Evolutionary conservation across 352 stramenopile genomes (phyloP), one percentile per base, ranked within the genome.

Genomic region (Aphanomyces invadans): DNA sequence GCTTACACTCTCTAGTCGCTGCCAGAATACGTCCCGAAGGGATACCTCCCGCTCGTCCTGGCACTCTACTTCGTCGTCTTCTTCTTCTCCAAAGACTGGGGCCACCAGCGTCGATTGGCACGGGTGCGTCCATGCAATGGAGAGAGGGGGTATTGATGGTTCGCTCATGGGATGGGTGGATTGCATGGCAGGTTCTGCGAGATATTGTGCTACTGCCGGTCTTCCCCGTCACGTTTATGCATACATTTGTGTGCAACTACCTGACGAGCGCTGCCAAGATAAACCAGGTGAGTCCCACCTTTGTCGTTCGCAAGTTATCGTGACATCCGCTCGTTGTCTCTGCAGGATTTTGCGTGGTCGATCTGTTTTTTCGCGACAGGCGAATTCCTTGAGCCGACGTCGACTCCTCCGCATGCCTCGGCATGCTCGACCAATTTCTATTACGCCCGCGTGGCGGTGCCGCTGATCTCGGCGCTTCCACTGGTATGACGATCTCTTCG

Each of bases 401-500:
- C 33, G n/a, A 19, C 29, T 0, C 38, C 60, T n/a, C n/a, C n/a
- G n/a, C n/a, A n/a, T n/a, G n/a, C n/a, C n/a, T n/a, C n/a, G 45
- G 56, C 25, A 25, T 71, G 65, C 44, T n/a, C 39, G 17, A 36
- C 23, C 65, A 86, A 91, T 60, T 79, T 94, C 32, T 97, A 93
- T 77, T 98, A 98, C 71, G 90, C 91, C 57, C 95, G 97, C 65
- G 70, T 98, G 36, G 78, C 97, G 7, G 95, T 98, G 31, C 96
- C 96, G 29, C 73, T 98, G 21, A 85, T 98, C 42, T 98, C 92
- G 69, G 78, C 96, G 11, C 75, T 98, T 31, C 96, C 96, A 7
- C 74, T 99, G 19, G 71, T 76, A 69, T 33, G 63, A 59, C 29
- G n/a, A 15, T 62, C 19, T 26, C 19, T 1, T 60, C 23, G 1